These are phyloP conservation scores for Auricularia sp. DNA, from an alignment of 768 basidiomycete species.

Conservation along the genomic window DNA sequence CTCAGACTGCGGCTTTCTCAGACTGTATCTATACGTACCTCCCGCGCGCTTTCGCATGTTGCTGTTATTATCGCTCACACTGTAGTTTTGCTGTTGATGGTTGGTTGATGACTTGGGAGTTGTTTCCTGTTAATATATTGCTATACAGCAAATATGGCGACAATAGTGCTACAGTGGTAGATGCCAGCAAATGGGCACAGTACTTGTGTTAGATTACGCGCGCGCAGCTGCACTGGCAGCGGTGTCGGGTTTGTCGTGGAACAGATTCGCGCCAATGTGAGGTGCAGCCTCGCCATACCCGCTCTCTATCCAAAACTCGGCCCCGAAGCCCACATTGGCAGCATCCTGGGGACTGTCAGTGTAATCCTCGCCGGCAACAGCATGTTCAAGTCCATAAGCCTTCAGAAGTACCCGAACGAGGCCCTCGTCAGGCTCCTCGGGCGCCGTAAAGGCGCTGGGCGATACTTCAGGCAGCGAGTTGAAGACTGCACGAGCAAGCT, in stretches of 20 bases:
- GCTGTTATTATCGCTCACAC: slow-evolving; percentile 15
- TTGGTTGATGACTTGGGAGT: background rate
- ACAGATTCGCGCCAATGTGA: slow-evolving; percentile 15
- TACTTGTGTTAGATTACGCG: too few relatives aligned
- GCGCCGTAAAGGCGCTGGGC: slow-evolving; percentile 18
- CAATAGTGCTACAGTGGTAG: background rate
- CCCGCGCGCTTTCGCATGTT: background rate
- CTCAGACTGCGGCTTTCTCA: background rate
- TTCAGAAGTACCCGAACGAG: slow-evolving; percentile 39
- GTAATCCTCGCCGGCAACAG: background rate
- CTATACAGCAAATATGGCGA: background rate
- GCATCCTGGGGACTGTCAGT: background rate
- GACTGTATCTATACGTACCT: background rate
- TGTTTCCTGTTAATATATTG: background rate
- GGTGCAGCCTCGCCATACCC: background rate
- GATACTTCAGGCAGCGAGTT: slow-evolving; percentile 57
- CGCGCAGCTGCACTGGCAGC: background rate
- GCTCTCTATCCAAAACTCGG: background rate
- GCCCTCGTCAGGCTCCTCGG: slow-evolving; percentile 29
- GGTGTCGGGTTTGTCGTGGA: slow-evolving; percentile 45
- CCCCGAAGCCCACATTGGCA: background rate
- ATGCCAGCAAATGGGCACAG: background rate
- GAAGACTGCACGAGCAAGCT: slow-evolving; percentile 54
- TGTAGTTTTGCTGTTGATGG: slow-evolving; percentile 1
- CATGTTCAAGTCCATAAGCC: slow-evolving; percentile 39